phyloP scores from a whole-genome alignment of 2,329 filamentous ascomycete genomes.

The Sordariomycetes sp. region DNA sequence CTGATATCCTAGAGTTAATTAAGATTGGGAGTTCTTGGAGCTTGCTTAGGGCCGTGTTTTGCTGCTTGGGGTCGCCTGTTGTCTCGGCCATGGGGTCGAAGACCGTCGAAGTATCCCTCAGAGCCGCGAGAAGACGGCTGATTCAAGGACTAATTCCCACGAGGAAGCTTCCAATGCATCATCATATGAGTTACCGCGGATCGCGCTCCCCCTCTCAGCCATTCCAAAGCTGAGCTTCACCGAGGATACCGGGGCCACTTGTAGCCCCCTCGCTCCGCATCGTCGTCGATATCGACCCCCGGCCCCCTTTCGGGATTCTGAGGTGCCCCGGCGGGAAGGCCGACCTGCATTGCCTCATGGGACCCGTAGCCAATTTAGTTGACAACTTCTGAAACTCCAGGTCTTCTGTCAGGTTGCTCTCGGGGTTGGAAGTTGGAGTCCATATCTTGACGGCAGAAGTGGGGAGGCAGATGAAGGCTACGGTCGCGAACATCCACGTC shows the following conservation, averaged over 20 bases:
- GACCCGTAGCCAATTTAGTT: slow-evolving; percentile 11
- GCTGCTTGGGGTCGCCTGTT: too few relatives aligned
- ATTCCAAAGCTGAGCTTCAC: background rate
- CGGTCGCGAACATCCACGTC: slow-evolving; percentile 14
- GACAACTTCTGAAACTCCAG: slow-evolving; percentile 7
- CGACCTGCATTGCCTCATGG: slow-evolving; percentile 7
- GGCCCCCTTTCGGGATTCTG: background rate
- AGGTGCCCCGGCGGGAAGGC: background rate
- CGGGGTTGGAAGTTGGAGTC: background rate
- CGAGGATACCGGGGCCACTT: background rate
- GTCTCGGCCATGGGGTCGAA: too few relatives aligned
- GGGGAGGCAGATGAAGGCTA: slow-evolving; percentile 8
- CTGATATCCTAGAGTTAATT: background rate
- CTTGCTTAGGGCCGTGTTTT: too few relatives aligned
- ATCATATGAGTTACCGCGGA: too few relatives aligned
- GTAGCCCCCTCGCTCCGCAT: background rate
- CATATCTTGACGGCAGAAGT: background rate
- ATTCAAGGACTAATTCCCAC: too few relatives aligned
- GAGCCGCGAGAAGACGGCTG: too few relatives aligned
- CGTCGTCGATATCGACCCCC: background rate
- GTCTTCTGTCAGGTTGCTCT: slow-evolving; percentile 5
- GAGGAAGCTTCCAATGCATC: too few relatives aligned
- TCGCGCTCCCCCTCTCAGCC: background rate
- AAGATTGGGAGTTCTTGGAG: background rate
- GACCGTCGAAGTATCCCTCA: too few relatives aligned